Evolutionary conservation across 352 stramenopile genomes (phyloP).

Genomic region (Phytophthora brassicae): DNA sequence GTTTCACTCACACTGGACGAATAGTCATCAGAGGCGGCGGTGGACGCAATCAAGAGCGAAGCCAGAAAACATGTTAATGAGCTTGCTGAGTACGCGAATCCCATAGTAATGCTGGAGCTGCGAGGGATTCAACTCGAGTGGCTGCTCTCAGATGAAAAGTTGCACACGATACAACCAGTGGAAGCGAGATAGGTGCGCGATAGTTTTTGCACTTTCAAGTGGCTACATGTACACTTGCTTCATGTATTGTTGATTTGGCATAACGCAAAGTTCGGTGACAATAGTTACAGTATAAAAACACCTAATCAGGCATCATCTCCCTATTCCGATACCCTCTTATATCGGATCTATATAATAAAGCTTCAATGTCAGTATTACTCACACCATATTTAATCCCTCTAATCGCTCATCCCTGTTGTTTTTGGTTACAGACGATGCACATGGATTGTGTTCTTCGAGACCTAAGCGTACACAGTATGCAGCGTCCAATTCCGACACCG

Average conservation of each 20-base stretch:
- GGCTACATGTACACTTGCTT: conserved; percentile 17
- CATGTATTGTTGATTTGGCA: conserved; percentile 4
- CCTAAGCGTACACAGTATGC: conserved; percentile 13
- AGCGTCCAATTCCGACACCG: conserved; percentile 15
- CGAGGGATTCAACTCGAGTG: conserved; percentile 9
- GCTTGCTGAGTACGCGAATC: conserved; percentile 12
- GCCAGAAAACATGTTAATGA: conserved; percentile 9
- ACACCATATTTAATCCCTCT: no score
- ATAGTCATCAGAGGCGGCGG: conserved; percentile 27
- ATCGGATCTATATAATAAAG: no score
- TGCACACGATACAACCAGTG: no score
- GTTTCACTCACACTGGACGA: conserved; percentile 33
- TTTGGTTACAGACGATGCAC: no score
- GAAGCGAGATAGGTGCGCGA: no score
- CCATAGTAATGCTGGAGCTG: conserved; percentile 9
- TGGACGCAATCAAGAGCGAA: conserved; percentile 24
- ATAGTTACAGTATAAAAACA: no score
- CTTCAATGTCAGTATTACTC: no score
- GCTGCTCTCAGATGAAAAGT: conserved; percentile 24
- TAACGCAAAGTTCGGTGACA: no score
- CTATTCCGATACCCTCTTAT: no score
- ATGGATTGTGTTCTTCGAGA: no score
- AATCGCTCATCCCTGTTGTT: no score
- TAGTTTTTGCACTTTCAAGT: conserved; percentile 5
- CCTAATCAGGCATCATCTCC: no score